Conservation (phyloP, 768 basidiomycete genomes). For the Hygrophorus pudorinus region DNA sequence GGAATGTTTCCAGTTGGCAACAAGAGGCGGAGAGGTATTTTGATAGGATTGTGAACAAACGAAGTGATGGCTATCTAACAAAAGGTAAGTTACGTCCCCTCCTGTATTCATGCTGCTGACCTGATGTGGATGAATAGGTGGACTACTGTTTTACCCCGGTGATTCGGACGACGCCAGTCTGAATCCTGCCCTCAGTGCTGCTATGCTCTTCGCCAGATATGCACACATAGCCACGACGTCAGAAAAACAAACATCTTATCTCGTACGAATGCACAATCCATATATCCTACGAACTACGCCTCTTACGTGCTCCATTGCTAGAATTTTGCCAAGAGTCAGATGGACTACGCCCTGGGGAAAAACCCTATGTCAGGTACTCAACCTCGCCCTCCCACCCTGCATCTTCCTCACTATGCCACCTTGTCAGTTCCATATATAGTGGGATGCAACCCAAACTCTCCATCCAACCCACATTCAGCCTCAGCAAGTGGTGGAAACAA, state of each 20-base stretch:
- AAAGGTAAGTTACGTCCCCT: slow-evolving; percentile 33
- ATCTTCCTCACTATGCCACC: not conserved
- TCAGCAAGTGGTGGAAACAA: slow-evolving; percentile 78
- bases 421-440: slow-evolving; percentile 70
- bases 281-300: not conserved
- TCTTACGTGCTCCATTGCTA: slow-evolving; percentile 15
- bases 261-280: slow-evolving; percentile 27
- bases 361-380: slow-evolving; percentile 76
- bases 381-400: slow-evolving; percentile 1
- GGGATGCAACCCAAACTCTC: slow-evolving; percentile 84
- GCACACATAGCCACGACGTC: slow-evolving; percentile 59
- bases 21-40: slow-evolving; percentile 64
- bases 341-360: slow-evolving; percentile 76
- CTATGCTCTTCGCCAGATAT: slow-evolving; percentile 75
- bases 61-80: slow-evolving; percentile 48
- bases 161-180: slow-evolving; percentile 74
- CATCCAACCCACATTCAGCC: slow-evolving; percentile 84
- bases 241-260: slow-evolving; percentile 49
- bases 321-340: slow-evolving; percentile 66
- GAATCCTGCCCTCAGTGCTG: slow-evolving; percentile 81
- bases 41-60: slow-evolving; percentile 54
- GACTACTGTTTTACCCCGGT: slow-evolving; percentile 72
- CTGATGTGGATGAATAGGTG: slow-evolving; percentile 36
- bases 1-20: slow-evolving; percentile 61
- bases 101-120: not conserved